Evolutionary conservation across 1,284 basidiomycete species (phyloP).

Genomic region (Sanguinoderma infundibulare): DNA sequence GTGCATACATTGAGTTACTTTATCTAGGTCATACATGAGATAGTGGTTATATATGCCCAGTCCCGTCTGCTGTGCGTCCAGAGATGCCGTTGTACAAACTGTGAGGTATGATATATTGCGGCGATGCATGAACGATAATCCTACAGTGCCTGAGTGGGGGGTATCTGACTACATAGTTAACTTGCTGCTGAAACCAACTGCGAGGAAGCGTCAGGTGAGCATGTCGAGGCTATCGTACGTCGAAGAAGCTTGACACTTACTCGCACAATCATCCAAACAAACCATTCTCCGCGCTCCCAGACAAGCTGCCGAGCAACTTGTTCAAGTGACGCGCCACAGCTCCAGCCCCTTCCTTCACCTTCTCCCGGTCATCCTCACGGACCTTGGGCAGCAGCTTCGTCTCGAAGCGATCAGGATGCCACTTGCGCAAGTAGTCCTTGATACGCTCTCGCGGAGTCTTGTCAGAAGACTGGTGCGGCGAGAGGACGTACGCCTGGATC

Average conservation of each 20-base stretch:
- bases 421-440: slow-evolving; percentile 58
- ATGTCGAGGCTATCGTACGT: background rate
- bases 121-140: slow-evolving; percentile 23
- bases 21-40: slow-evolving; percentile 24
- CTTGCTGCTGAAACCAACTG: slow-evolving; percentile 21
- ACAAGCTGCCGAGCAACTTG: slow-evolving; percentile 44
- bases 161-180: slow-evolving; percentile 29
- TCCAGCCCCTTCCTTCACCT: slow-evolving; percentile 45
- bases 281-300: slow-evolving; percentile 23
- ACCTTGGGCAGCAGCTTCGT: slow-evolving; percentile 49
- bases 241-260: slow-evolving; percentile 26
- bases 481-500: slow-evolving; percentile 64
- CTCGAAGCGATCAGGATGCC: slow-evolving; percentile 49
- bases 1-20: slow-evolving; percentile 16
- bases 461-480: slow-evolving; percentile 54
- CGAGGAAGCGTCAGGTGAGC: slow-evolving; percentile 15
- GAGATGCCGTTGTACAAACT: slow-evolving; percentile 20
- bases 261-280: slow-evolving; percentile 29
- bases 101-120: slow-evolving; percentile 21
- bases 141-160: slow-evolving; percentile 34
- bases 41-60: slow-evolving; percentile 19
- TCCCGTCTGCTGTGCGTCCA: slow-evolving; percentile 23
- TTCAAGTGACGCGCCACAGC: slow-evolving; percentile 58
- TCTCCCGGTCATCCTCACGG: slow-evolving; percentile 44
- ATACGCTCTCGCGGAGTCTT: slow-evolving; percentile 61